A percentile compares a stretch with the other conserved stretches of the same genome.
Conservation (phyloP, 208 protist genomes). For the Spongospora subterranea region DNA sequence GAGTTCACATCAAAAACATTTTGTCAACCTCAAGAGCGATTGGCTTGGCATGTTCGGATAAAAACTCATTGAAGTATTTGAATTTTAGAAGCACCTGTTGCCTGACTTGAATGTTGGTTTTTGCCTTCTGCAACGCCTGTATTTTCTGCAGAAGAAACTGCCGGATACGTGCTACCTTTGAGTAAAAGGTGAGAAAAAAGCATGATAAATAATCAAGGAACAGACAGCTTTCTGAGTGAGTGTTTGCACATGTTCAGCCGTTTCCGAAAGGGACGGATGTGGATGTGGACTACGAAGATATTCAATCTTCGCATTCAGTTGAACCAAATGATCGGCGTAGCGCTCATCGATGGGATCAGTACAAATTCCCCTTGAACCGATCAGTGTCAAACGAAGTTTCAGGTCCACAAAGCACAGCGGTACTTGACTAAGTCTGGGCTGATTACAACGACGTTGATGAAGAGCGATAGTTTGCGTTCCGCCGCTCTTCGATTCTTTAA, state of each 20-base stretch:
- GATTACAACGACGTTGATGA: background rate
- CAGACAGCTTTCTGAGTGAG: background rate
- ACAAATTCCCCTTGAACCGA: background rate
- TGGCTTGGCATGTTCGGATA: background rate
- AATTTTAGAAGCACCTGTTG: background rate
- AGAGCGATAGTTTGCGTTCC: background rate
- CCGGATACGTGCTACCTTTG: background rate
- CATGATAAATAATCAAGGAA: too few relatives aligned
- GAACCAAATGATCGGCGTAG: slow-evolving; percentile 4
- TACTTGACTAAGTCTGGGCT: background rate
- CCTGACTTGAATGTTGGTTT: background rate
- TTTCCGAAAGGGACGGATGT: background rate
- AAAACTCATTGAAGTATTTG: slow-evolving; percentile 4
- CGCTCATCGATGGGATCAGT: background rate
- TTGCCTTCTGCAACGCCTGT: background rate
- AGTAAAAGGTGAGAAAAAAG: too few relatives aligned
- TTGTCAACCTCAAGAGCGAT: background rate
- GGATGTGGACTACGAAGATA: background rate
- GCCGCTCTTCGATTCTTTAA: slow-evolving; percentile 1
- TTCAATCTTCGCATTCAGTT: slow-evolving; percentile 7
- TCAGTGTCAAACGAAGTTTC: background rate
- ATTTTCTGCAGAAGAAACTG: background rate
- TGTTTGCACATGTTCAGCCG: background rate
- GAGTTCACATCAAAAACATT: too few relatives aligned
- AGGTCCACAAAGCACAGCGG: background rate